These are phyloP conservation scores for Fusarium neocosmosporiellum DNA, from an alignment of 2,329 filamentous ascomycete species.

Conservation along the genomic window DNA sequence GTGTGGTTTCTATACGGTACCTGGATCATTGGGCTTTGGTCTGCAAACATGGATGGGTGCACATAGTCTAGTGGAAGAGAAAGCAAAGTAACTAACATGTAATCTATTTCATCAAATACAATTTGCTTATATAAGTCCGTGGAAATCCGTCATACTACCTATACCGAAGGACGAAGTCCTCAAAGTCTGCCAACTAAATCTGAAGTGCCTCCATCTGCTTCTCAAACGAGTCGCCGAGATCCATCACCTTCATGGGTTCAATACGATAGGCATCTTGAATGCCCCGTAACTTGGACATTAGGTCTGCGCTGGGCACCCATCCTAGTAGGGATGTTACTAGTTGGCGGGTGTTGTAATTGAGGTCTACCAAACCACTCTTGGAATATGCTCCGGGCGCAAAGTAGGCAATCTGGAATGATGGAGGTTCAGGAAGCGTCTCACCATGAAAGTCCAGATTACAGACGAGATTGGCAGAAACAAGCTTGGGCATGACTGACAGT, in stretches of 20 bases:
- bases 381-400: background rate
- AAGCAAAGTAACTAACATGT: too few species aligned
- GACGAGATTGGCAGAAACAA: background rate
- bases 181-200: background rate
- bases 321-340: constrained; percentile 4
- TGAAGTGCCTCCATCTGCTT: background rate
- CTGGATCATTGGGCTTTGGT: background rate
- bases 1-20: too few species aligned
- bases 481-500: constrained; percentile 9
- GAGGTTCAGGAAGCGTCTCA: background rate
- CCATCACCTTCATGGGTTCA: background rate
- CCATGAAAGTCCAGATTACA: background rate
- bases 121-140: background rate
- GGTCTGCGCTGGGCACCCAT: constrained; percentile 6
- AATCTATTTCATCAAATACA: background rate
- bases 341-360: constrained; percentile 3
- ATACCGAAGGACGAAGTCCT: background rate
- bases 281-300: constrained; percentile 1
- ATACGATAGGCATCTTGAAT: constrained; percentile 7
- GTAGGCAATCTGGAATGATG: constrained; percentile 1
- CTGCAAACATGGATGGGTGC: background rate
- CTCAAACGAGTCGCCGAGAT: background rate
- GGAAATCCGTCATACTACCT: background rate
- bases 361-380: background rate
- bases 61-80: too few species aligned